Evolutionary conservation across 495 filamentous ascomycete species (phyloP).

Genomic region (Trichocladium uniseriatum): DNA sequence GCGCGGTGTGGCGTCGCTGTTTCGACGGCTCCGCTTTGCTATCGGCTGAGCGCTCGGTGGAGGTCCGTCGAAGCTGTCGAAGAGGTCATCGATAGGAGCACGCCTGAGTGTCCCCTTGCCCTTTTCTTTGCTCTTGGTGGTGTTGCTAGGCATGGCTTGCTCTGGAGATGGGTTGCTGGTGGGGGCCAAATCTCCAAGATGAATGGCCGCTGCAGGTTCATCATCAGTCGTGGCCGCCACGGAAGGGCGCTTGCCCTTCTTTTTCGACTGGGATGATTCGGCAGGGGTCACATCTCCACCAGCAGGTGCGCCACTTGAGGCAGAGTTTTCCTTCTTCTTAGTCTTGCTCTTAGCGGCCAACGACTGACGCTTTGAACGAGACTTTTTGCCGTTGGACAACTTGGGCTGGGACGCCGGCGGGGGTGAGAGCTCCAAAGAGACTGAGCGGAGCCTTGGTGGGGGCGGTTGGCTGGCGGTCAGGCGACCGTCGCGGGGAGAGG

Average conservation of each 20-base stretch:
- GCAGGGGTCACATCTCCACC: background rate
- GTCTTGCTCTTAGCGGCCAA: background rate
- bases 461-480: background rate
- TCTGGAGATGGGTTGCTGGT: background rate
- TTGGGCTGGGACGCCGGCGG: background rate
- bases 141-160: background rate
- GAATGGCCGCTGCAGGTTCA: background rate
- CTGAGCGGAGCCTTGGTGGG: background rate
- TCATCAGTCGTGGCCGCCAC: too few relatives aligned
- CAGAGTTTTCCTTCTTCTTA: background rate
- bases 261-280: background rate
- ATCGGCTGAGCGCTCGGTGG: background rate
- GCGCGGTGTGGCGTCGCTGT: background rate
- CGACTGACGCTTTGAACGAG: background rate
- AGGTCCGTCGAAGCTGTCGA: background rate
- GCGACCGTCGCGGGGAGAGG: background rate
- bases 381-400: background rate
- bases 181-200: background rate
- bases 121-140: conserved; percentile 1
- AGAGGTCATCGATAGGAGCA: background rate
- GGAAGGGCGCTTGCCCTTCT: background rate
- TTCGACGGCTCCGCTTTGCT: background rate
- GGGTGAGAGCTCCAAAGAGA: background rate
- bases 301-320: background rate
- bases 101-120: background rate